Percentiles rank a stretch among this genome's conserved stretches.
phyloP scores from a whole-genome alignment of 2,329 filamentous ascomycete genomes.

The Claviceps humidiphila region DNA sequence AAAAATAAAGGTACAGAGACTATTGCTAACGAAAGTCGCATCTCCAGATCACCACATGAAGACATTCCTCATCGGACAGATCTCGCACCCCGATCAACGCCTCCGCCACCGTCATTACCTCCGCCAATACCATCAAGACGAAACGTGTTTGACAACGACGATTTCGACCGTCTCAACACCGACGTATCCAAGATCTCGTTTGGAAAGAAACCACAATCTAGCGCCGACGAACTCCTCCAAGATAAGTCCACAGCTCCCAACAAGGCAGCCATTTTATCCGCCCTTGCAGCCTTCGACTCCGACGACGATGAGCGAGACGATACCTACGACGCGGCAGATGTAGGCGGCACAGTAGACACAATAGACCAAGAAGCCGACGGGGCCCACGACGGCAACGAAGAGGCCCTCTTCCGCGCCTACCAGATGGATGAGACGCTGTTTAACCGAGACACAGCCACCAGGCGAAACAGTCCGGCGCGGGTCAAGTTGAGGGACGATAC shows the following conservation, averaged over 20 bases:
- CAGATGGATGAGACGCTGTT: constrained; percentile 53
- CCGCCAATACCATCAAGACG: constrained; percentile 41
- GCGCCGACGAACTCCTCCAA: constrained; percentile 58
- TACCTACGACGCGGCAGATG: constrained; percentile 85
- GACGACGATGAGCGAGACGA: constrained; percentile 96
- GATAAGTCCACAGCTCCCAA: constrained; percentile 52
- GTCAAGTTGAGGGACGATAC: constrained; percentile 58
- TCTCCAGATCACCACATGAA: constrained; percentile 16
- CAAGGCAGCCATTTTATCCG: constrained; percentile 79
- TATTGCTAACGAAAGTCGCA: constrained; percentile 8
- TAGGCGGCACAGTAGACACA: constrained; percentile 74
- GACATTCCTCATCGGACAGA: constrained; percentile 16
- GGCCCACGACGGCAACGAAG: constrained; percentile 45
- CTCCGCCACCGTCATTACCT: constrained; percentile 24
- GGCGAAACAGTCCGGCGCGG: constrained; percentile 49
- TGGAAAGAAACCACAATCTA: constrained; percentile 54
- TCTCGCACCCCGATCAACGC: constrained; percentile 48
- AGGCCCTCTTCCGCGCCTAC: constrained; percentile 60
- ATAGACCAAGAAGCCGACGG: constrained; percentile 42
- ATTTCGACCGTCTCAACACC: constrained; percentile 58
- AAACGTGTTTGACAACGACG: constrained; percentile 71
- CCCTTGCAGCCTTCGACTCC: constrained; percentile 76
- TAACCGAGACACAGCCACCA: constrained; percentile 54
- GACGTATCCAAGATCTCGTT: constrained; percentile 60
- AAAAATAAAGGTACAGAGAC: not conserved